Percentiles rank a stretch among this genome's conserved stretches.
Evolutionary conservation across 805 yeast genomes (phyloP).

Genomic region (Starmerella apicola): DNA sequence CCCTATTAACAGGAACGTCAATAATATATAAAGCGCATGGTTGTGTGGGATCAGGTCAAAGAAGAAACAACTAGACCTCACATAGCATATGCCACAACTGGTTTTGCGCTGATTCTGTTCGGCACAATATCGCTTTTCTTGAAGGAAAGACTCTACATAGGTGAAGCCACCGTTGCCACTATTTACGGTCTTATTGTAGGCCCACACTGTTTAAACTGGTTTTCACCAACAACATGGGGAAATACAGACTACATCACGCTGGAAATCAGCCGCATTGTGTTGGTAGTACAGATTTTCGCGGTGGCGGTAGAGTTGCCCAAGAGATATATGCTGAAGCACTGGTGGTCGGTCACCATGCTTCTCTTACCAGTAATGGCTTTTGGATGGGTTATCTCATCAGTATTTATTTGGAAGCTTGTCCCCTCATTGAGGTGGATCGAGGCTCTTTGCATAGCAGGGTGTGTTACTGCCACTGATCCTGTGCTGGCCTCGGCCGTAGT

Average conservation of each 20-base stretch:
- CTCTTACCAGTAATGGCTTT: slow-evolving; percentile 78
- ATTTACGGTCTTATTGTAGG: slow-evolving; percentile 79
- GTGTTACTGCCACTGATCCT: slow-evolving; percentile 92
- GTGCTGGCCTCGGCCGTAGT: slow-evolving; percentile 91
- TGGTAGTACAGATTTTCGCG: slow-evolving; percentile 82
- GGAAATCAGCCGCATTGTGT: slow-evolving; percentile 69
- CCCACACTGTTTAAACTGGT: slow-evolving; percentile 76
- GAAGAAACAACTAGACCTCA: slow-evolving; percentile 51
- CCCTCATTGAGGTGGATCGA: slow-evolving; percentile 62
- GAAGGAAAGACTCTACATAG: slow-evolving; percentile 72
- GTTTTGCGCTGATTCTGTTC: slow-evolving; percentile 68
- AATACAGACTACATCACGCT: slow-evolving; percentile 69
- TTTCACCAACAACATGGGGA: slow-evolving; percentile 75
- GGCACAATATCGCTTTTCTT: slow-evolving; percentile 70
- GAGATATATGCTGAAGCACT: slow-evolving; percentile 74
- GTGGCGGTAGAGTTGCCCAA: slow-evolving; percentile 89
- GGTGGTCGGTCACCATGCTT: slow-evolving; percentile 62
- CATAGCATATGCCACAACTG: slow-evolving; percentile 76
- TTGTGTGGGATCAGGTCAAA: slow-evolving; percentile 22
- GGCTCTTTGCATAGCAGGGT: slow-evolving; percentile 65
- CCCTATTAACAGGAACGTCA: no score
- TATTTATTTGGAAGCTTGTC: slow-evolving; percentile 65
- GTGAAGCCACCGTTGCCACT: slow-evolving; percentile 85
- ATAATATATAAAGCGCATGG: no score
- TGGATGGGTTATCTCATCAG: slow-evolving; percentile 78